phyloP scores from a whole-genome alignment of 148 eudicot species.

The Vaccinium myrtillus region DNA sequence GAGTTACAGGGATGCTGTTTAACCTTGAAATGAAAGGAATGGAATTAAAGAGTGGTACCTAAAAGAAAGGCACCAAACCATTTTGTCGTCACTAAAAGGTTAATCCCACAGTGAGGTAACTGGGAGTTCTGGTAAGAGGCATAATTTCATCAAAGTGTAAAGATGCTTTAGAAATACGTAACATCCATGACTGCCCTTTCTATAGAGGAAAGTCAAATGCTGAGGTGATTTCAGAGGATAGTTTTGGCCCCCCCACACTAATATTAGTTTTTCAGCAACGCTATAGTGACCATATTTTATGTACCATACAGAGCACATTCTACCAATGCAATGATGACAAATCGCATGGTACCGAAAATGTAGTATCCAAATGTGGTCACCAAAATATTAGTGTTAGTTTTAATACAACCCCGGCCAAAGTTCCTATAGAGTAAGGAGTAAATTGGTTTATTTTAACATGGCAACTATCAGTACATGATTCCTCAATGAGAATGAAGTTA shows the following conservation, averaged over 20 bases:
- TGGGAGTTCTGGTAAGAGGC: not conserved
- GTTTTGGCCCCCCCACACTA: not conserved
- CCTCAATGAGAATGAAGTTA: not conserved
- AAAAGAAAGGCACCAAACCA: not conserved
- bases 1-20: not conserved
- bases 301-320: no score
- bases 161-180: not conserved
- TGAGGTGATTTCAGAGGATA: not conserved
- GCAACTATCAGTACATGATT: no score
- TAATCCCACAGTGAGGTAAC: not conserved
- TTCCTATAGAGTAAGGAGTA: not conserved
- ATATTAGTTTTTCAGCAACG: not conserved
- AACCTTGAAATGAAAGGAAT: not conserved
- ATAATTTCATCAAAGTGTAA: not conserved
- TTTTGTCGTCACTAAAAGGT: not conserved
- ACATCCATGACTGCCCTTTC: constrained; percentile 6
- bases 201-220: not conserved
- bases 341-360: no score
- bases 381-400: not conserved
- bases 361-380: no score
- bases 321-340: no score
- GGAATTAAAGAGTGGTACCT: not conserved
- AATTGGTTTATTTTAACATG: not conserved
- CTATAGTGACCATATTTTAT: no score
- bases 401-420: not conserved